phyloP scores from a whole-genome alignment of 441 rosid species.

The Breynia disticha region DNA sequence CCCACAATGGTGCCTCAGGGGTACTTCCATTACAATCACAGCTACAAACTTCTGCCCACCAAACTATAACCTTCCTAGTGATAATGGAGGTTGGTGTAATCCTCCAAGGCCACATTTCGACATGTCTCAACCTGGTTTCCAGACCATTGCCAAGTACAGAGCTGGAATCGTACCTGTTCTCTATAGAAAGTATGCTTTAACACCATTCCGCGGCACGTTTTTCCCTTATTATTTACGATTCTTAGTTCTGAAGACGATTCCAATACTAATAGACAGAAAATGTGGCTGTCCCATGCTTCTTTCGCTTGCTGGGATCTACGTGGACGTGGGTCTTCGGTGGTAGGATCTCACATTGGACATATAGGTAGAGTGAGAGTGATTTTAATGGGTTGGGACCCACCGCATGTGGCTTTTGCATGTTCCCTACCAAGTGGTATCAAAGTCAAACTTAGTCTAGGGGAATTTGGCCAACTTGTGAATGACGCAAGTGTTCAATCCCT shows the following conservation, averaged over 20 bases:
- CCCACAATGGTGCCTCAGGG: conserved; percentile 60
- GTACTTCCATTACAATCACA: conserved; percentile 45
- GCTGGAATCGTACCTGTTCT: conserved; percentile 55
- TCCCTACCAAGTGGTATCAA: no score
- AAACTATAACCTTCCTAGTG: conserved; percentile 41
- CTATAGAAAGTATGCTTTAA: conserved; percentile 31
- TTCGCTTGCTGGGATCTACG: no score
- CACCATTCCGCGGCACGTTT: neutral
- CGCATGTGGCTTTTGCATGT: no score
- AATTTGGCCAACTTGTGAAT: no score
- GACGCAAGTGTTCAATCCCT: no score
- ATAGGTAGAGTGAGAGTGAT: no score
- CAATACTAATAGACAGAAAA: no score
- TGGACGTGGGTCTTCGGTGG: no score
- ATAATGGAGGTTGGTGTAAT: conserved; percentile 76
- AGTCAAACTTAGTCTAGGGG: no score
- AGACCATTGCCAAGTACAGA: conserved; percentile 45
- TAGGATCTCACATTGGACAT: no score
- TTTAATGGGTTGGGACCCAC: no score
- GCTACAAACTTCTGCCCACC: conserved; percentile 89
- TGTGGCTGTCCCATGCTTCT: no score
- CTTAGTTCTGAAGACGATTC: neutral
- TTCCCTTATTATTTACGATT: neutral
- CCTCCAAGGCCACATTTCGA: conserved; percentile 64
- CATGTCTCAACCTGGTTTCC: conserved; percentile 60